Evolutionary conservation across 495 filamentous ascomycete genomes (phyloP), one percentile per base, ranked within the genome.

Genomic region (Penicillium lagena): DNA sequence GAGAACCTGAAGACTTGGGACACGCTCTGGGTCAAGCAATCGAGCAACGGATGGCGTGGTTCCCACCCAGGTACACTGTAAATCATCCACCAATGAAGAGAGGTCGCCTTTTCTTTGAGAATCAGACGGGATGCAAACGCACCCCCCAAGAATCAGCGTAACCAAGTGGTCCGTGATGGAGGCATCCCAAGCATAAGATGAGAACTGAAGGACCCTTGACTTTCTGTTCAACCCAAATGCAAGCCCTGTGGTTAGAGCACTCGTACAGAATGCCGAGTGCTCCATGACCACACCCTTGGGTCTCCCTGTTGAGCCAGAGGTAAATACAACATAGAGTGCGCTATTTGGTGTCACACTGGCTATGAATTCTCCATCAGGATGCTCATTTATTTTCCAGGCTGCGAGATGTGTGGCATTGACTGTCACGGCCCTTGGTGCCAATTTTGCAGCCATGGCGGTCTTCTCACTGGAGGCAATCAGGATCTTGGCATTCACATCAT

Each of bases 201-300:
- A 45, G 22, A 47, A 56, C 13, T 56, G 48, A 35, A 43, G 39
- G 11, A 56, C 37, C 1, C 49, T 40, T n/a, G 41, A 40, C 7
- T 29, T 38, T 9, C n/a, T 28, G 1, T 31, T 35, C 13, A 47
- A 17, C 22, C 30, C 17, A 29, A 12, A 29, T 4, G 10, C 66
- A 27, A 72, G 68, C 7, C 56, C 54, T 1, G 39, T 28, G 2
- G 49, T 47, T 14, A 47, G 46, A 2, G 37, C 14, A 37, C 35
- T 50, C 1, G 49, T 43, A 11, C 41, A 51, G 3, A 63, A 34
- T 12, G 46, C 42, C 7, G 32, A 30, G 35, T 66, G 60, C 11
- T 45, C 35, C 4, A 60, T 46, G 0, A 66, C 44, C 7, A 71
- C 59, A 7, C 65, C 73, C 44, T 74, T 74, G 8, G 70, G 70